Base-by-base conservation (phyloP, 805 yeast species). In the Metschnikowia proteae region DNA sequence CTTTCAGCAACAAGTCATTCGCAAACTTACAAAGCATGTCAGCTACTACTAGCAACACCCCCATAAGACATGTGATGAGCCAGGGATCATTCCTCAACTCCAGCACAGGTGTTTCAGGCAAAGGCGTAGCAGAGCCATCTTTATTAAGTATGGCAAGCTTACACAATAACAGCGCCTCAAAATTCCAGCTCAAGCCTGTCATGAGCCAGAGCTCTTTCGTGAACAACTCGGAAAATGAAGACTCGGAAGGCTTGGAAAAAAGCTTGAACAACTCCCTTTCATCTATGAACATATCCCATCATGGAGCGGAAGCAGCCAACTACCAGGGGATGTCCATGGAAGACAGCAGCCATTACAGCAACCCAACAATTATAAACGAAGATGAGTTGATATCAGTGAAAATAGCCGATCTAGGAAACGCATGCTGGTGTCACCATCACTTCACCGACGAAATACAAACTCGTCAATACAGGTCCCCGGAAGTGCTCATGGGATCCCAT, bases 381-480 rank as follows among this genome's bases (percentile, higher is more conserved):
- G 71, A 76, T 44, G 85, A 85, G 54, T 61, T 83, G 43, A 52
- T 56, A 23, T 53, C 57, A n/a, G 80, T 83, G 33, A 83, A 83
- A 55, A 76, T 83, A 35, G 88, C 88, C 3, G 88, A 83, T 62
- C 70, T 83, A 52, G 88, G 88, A 31, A 83, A 83, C 60, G 85
- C 87, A 3, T 82, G 87, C 63, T 82, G 83, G 81, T 67, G 71
- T 27, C 70, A 78, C 56, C 77, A 75, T 46, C 88, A 83, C 60
- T 83, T 79, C 60, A 81, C 87, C 4, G 80, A 81, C 57, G 86
- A 82, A 59, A 82, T 83, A 50, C 86, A 83, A 62, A 83, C 88
- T 2, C 64, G 88, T 49, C 87, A 83, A 57, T 83, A 83, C 59
- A 64, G 88, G 33, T 70, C 85, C 0, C 87, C 88, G 0, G 88